phyloP scores from a whole-genome alignment of 116 monocot genomes.

The Zostera marina region DNA sequence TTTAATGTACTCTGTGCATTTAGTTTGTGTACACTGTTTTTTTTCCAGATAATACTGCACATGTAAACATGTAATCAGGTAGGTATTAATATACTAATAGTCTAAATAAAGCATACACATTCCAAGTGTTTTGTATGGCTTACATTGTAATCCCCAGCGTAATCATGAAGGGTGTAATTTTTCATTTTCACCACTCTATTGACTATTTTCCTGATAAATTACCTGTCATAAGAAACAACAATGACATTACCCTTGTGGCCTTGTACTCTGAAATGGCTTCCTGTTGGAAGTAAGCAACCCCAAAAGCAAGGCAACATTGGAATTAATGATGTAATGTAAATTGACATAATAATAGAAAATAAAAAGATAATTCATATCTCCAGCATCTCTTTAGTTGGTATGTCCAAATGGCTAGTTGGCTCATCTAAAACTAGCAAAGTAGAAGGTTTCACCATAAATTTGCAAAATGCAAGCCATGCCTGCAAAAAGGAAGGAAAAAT shows the following conservation, averaged over 20 bases:
- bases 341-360: not conserved
- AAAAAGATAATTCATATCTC: slow-evolving; percentile 32
- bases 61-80: too few species aligned
- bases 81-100: not conserved
- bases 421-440: slow-evolving; percentile 92
- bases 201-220: slow-evolving; percentile 86
- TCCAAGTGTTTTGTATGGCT: slow-evolving; percentile 7
- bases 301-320: not conserved
- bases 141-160: slow-evolving; percentile 94
- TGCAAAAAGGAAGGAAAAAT: slow-evolving; percentile 5
- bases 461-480: slow-evolving; percentile 97
- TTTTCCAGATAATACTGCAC: slow-evolving; percentile 66
- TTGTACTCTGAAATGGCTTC: slow-evolving; percentile 87
- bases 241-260: slow-evolving; percentile 81
- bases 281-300: slow-evolving; percentile 15
- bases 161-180: slow-evolving; percentile 58
- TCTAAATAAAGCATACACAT: too few species aligned
- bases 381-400: slow-evolving; percentile 98
- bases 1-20: too few species aligned
- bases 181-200: slow-evolving; percentile 88
- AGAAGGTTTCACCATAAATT: slow-evolving; percentile 98
- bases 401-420: slow-evolving; percentile 98
- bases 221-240: slow-evolving; percentile 93
- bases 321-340: not conserved
- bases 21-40: too few species aligned